A percentile compares a stretch with the other conserved stretches of the same genome.
Evolutionary conservation across 192 early-diverging fungal species (phyloP).

Genomic region (Cladochytrium replicatum): DNA sequence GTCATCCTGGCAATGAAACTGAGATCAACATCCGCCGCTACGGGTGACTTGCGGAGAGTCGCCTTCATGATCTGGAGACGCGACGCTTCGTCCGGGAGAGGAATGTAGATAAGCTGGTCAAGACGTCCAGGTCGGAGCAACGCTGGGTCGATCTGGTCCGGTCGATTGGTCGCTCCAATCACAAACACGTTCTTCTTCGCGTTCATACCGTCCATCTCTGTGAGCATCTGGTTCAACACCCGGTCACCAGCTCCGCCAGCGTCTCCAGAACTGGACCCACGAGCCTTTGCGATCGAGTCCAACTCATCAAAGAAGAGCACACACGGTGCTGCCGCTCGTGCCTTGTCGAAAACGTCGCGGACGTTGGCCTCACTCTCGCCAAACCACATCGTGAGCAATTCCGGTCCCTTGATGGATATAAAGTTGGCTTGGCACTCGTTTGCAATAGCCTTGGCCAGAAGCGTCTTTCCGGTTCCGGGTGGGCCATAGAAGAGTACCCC

Average conservation of each 20-base stretch:
- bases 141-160: slow-evolving; percentile 96
- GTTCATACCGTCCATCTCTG: slow-evolving; percentile 99
- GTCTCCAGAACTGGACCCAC: slow-evolving; percentile 70
- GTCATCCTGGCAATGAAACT: slow-evolving; percentile 77
- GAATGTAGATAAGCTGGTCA: slow-evolving; percentile 98
- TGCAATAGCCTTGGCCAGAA: slow-evolving; percentile 98
- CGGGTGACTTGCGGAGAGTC: slow-evolving; percentile 88
- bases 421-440: slow-evolving; percentile 99
- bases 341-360: slow-evolving; percentile 98
- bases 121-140: slow-evolving; percentile 96
- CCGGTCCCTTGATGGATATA: slow-evolving; percentile 98
- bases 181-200: slow-evolving; percentile 99
- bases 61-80: slow-evolving; percentile 76
- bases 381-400: slow-evolving; percentile 99
- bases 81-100: slow-evolving; percentile 81
- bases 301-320: slow-evolving; percentile 99
- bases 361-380: slow-evolving; percentile 99
- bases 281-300: slow-evolving; percentile 94
- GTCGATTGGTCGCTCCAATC: slow-evolving; percentile 98
- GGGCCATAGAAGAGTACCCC: slow-evolving; percentile 99
- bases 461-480: slow-evolving; percentile 96
- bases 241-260: slow-evolving; percentile 91
- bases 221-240: slow-evolving; percentile 97
- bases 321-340: slow-evolving; percentile 92
- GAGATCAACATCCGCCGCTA: slow-evolving; percentile 70